Evolutionary conservation across 2,329 filamentous ascomycete species (phyloP).

Genomic region (Ascosphaera acerosa): DNA sequence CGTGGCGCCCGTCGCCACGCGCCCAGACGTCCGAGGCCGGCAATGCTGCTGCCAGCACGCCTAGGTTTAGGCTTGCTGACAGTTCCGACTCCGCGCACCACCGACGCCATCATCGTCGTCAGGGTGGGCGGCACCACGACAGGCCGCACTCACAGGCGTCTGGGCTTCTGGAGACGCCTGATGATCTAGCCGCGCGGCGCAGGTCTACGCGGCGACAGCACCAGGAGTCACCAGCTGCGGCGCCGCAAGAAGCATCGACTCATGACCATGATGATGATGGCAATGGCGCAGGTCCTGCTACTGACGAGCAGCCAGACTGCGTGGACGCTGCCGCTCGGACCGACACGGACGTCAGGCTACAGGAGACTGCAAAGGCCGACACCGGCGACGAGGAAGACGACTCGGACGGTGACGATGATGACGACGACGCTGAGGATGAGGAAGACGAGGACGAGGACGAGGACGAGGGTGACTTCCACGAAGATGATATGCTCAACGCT

Average conservation of each 20-base stretch:
- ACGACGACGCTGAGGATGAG: conserved; percentile 34
- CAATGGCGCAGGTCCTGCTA: conserved; percentile 34
- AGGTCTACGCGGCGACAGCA: background rate
- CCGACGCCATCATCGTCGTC: background rate
- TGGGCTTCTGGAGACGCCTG: background rate
- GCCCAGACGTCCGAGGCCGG: background rate
- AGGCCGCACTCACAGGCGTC: background rate
- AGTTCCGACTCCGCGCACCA: background rate
- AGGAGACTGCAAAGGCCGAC: conserved; percentile 35
- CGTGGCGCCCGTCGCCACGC: conserved; percentile 16
- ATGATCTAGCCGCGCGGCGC: background rate
- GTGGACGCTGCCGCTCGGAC: too few species aligned
- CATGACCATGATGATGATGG: conserved; percentile 10
- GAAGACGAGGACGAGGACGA: conserved; percentile 35
- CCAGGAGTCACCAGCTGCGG: background rate
- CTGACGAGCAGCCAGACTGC: conserved; percentile 62
- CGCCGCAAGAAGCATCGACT: background rate
- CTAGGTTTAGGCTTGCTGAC: too few species aligned
- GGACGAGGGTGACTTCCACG: conserved; percentile 17
- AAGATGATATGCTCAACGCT: conserved; percentile 42
- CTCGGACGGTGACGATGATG: conserved; percentile 37
- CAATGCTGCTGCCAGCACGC: background rate
- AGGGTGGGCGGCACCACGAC: background rate
- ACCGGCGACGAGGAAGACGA: conserved; percentile 29
- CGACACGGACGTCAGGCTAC: conserved; percentile 67